Base-by-base conservation (phyloP, 2,329 filamentous ascomycete species). In the Colletotrichum sp. region DNA sequence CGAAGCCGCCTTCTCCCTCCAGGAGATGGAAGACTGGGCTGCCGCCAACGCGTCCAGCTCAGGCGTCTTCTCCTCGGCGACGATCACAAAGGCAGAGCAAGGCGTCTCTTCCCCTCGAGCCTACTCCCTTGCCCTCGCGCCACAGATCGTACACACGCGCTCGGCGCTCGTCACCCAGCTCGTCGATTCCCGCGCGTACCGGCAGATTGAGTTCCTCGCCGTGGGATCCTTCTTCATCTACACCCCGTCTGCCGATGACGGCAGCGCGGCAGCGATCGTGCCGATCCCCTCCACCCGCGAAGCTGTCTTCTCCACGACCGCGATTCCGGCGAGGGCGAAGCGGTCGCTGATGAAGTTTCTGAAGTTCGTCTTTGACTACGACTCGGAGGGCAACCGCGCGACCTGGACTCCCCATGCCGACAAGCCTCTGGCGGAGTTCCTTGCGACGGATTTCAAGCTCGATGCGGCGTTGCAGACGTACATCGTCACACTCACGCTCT, bases 181-280 rank as follows among this genome's bases (percentile, higher is more conserved):
- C 18, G 95, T 99, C n/a, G 95, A 96, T 3, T 98, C 96, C 8
- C 94, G 93, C 79, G 94, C 96, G 15, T 96, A 96, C 81, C 92
- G 93, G 26, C 96, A 98, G 85, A 90, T 99, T 63, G 96, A 99
- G 82, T 99, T 99, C 80, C 91, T 97, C 77, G 95, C 96, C 32
- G 95, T 99, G 30, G 96, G 96, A 30, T 96, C 95, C 72, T 99
- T 96, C 92, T 98, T 94, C 90, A 92, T 98, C 71, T 93, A 93
- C 81, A 87, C 90, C 75, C 81, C 85, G 1, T 32, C 30, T 26
- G 8, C 32, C 30, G 77, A 75, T 12, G 80, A n/a, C 80, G 24
- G 77, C 79, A 16, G 78, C 80, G 18, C 80, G 85, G 15, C 80
- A 79, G 10, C 62, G 1, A 86, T 98, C 44, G 87, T 90, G 68